These are phyloP conservation scores for Jasminum sambac DNA, from an alignment of 257 asterid species.

Conservation along the genomic window DNA sequence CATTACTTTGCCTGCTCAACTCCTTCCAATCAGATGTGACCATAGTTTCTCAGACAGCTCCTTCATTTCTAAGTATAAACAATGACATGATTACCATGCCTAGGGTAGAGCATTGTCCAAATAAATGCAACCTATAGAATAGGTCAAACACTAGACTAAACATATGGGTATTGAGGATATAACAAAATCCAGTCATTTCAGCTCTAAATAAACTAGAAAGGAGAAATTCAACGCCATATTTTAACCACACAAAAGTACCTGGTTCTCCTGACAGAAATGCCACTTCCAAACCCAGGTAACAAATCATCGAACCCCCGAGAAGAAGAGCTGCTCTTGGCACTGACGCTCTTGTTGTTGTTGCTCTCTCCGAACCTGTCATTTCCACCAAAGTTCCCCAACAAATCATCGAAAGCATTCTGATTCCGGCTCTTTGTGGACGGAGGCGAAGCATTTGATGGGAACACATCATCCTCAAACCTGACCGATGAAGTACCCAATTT, in stretches of 20 bases:
- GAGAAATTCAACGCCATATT: constrained; percentile 14
- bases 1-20: neutral
- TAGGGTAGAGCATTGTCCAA: constrained; percentile 5
- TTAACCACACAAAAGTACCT: constrained; percentile 43
- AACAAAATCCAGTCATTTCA: constrained; percentile 15
- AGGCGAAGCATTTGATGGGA: constrained; percentile 53
- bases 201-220: neutral
- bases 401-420: constrained; percentile 52
- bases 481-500: constrained; percentile 50
- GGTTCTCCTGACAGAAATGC: constrained; percentile 45
- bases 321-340: constrained; percentile 48
- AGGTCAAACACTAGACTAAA: constrained; percentile 1
- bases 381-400: constrained; percentile 60
- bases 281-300: constrained; percentile 69
- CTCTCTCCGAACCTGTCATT: constrained; percentile 45
- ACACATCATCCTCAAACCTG: constrained; percentile 65
- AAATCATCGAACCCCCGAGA: constrained; percentile 69
- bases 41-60: neutral
- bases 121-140: constrained; percentile 8
- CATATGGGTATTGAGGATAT: constrained; percentile 3
- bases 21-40: neutral
- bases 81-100: constrained; percentile 10
- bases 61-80: neutral
- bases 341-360: constrained; percentile 30
- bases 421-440: constrained; percentile 35